Percentiles rank a stretch among this genome's conserved stretches.
These are phyloP conservation scores for Arxiozyma heterogenica DNA, from an alignment of 1,139 yeast species.

Conservation along the genomic window DNA sequence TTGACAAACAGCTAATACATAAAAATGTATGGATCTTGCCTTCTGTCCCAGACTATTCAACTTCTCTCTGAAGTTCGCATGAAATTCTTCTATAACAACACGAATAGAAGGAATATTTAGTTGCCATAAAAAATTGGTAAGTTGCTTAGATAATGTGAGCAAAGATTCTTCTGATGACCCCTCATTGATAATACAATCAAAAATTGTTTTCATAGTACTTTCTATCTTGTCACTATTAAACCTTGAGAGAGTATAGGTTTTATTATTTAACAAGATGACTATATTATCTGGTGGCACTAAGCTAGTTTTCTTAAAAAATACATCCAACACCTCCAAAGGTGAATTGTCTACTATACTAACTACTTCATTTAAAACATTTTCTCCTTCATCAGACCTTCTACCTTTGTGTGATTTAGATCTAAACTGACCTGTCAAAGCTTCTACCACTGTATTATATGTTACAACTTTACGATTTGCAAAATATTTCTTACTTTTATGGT, in stretches of 20 bases:
- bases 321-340: not conserved
- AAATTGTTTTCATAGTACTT: conserved; percentile 10
- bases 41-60: conserved; percentile 15
- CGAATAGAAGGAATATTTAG: conserved; percentile 16
- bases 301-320: not conserved
- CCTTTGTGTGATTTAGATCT: conserved; percentile 4
- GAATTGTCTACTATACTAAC: not conserved
- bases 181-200: conserved; percentile 19
- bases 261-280: conserved; percentile 7
- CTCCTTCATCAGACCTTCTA: not conserved
- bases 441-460: conserved; percentile 23
- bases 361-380: not conserved
- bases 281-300: conserved; percentile 1
- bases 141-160: conserved; percentile 7
- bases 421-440: conserved; percentile 15
- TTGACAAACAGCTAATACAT: conserved; percentile 25
- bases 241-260: conserved; percentile 18
- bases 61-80: conserved; percentile 21
- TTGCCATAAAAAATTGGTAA: conserved; percentile 17
- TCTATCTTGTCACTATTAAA: conserved; percentile 11
- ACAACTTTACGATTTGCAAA: not conserved
- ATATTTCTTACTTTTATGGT: conserved; percentile 1
- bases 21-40: conserved; percentile 29
- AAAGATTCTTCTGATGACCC: conserved; percentile 23
- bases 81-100: conserved; percentile 19